Base-by-base conservation (phyloP, 257 asterid genomes). In the Jacaranda mimosifolia region DNA sequence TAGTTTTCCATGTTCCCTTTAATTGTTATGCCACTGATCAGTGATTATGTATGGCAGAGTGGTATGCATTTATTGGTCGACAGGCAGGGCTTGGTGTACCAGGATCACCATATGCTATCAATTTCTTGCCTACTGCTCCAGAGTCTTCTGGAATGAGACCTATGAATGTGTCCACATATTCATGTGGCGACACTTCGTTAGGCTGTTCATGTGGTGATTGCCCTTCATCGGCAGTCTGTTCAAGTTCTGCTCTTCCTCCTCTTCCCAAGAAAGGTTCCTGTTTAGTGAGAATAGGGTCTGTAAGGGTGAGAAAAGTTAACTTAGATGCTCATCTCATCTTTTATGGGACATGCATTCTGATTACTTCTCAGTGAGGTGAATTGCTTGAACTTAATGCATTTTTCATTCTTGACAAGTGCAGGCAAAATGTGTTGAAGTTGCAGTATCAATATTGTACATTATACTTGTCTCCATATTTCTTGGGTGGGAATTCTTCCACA, bases 161-260 rank as follows among this genome's bases (percentile, higher is more conserved):
- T 18, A 93, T 96, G 99, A 96, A 96, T 40, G 92, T 82, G 63
- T 85, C 98, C 51, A 81, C 89, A 19, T 96, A 89, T 89, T 87
- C 98, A 66, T 96, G 99, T 43, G 91, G 96, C 40, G 99, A 96
- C 84, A 85, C 95, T 53, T 88, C 97, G 6, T 85, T 96, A 75
- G 98, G 99, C 79, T 96, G 99, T 86, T 96, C 99, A 13, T 96
- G 99, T 74, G 99, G 99, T 72, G 99, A 96, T 83, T 96, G 99
- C 77, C 99, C 98, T 78, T 87, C 92, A 13, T 74, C 99, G 26
- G 75, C 86, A 26, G 92, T 63, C 58, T 96, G 99, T 79, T 89
- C 92, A 39, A 85, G 76, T 85, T 92, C 97, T 18, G 91, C 86
- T 68, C 83, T 89, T 81, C 91, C 97, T 70, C 73, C 94, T 70